Conservation (phyloP, 208 protist species). For the Acanthamoeba culbertsoni region DNA sequence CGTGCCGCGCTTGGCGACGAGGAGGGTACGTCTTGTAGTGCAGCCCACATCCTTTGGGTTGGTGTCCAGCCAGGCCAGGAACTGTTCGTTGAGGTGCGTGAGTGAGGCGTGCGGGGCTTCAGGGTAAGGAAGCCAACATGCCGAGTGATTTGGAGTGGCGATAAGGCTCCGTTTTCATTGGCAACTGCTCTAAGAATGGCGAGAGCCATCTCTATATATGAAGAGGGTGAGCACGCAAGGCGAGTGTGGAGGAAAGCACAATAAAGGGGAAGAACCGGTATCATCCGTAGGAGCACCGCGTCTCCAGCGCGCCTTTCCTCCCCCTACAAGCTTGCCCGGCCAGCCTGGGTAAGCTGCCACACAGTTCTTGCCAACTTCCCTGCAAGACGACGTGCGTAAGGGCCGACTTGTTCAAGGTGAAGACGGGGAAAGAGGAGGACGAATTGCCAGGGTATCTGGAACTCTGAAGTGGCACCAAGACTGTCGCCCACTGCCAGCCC, state of each 20-base stretch:
- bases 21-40: not conserved
- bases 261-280: not conserved
- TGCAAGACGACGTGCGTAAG: not conserved
- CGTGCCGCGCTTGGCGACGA: not conserved
- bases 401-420: not conserved
- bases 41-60: constrained; percentile 18
- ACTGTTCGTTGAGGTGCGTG: not conserved
- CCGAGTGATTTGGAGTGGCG: not conserved
- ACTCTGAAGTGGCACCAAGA: constrained; percentile 16
- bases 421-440: not conserved
- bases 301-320: constrained; percentile 26
- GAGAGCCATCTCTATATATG: constrained; percentile 6
- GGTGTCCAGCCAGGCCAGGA: not conserved
- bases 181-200: not conserved
- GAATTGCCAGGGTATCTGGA: not conserved
- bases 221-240: not conserved
- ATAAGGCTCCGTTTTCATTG: not conserved
- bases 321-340: constrained; percentile 51
- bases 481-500: constrained; percentile 46
- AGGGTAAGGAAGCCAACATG: not conserved
- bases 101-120: not conserved
- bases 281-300: constrained; percentile 31
- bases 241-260: not conserved
- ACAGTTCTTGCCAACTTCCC: constrained; percentile 35
- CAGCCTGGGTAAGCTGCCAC: constrained; percentile 28